These are phyloP conservation scores for Melampsora abietis-canadensis DNA, from an alignment of 1,284 basidiomycete species.

Conservation along the genomic window DNA sequence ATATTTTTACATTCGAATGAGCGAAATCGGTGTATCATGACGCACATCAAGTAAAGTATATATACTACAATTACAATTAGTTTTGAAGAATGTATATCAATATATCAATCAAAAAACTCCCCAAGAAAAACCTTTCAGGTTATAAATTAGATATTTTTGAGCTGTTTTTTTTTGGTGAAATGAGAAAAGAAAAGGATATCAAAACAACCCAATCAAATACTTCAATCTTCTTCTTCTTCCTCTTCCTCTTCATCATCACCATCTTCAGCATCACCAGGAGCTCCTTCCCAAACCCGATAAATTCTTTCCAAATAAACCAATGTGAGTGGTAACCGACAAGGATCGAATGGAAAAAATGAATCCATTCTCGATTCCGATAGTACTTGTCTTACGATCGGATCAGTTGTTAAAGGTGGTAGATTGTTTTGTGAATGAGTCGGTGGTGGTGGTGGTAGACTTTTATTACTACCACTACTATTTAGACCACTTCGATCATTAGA, in stretches of 20 bases:
- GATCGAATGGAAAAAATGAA: slow-evolving; percentile 97
- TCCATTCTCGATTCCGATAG: slow-evolving; percentile 68
- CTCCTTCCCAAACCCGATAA: slow-evolving; percentile 58
- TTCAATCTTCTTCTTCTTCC: slow-evolving; percentile 38
- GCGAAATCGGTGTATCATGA: too few species aligned
- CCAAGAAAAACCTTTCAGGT: too few species aligned
- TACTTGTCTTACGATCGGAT: slow-evolving; percentile 40
- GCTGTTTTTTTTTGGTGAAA: too few species aligned
- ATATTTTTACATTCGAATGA: too few species aligned
- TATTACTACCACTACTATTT: slow-evolving; percentile 6
- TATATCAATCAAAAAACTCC: too few species aligned
- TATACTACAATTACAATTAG: too few species aligned
- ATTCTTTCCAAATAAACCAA: slow-evolving; percentile 57
- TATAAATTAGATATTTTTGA: too few species aligned
- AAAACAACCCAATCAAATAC: too few species aligned
- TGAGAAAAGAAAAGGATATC: too few species aligned
- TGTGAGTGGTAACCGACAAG: slow-evolving; percentile 74
- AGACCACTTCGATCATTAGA: slow-evolving; percentile 65
- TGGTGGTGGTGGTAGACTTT: slow-evolving; percentile 20
- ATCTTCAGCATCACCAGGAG: slow-evolving; percentile 56
- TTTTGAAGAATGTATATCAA: too few species aligned
- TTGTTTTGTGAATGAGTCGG: slow-evolving; percentile 43
- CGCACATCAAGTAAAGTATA: too few species aligned
- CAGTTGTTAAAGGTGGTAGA: slow-evolving; percentile 34
- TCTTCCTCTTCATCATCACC: slow-evolving; percentile 51